A percentile compares a stretch with the other conserved stretches of the same genome.
Conservation (phyloP, 352 stramenopile species). For the Phytopythium montanum region DNA sequence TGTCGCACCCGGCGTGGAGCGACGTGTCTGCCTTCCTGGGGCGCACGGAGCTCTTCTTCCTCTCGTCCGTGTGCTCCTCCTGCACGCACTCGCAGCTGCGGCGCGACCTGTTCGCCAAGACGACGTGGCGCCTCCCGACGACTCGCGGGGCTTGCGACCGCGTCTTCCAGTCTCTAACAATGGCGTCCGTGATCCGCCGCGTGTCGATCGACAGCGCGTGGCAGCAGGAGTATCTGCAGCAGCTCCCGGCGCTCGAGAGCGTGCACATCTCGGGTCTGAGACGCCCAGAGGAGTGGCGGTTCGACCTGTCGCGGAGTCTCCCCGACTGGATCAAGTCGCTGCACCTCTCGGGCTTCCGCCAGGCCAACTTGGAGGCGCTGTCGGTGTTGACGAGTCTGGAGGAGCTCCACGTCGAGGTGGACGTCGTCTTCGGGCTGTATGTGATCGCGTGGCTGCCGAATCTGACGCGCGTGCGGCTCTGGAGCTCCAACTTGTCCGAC, state of each 20-base stretch:
- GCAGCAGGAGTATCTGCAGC: slow-evolving; percentile 1
- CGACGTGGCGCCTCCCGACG: slow-evolving; percentile 4
- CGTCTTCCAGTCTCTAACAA: slow-evolving; percentile 2
- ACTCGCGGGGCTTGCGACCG: neutral
- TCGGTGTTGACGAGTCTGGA: neutral
- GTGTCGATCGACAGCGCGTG: neutral
- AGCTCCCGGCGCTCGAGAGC: slow-evolving; percentile 1
- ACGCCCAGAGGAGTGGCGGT: too few relatives aligned
- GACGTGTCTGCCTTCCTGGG: slow-evolving; percentile 1
- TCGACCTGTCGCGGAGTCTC: neutral
- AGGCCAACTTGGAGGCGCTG: neutral
- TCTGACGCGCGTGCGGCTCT: neutral
- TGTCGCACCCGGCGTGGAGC: slow-evolving; percentile 1
- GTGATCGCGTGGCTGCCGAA: neutral
- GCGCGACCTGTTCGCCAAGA: neutral
- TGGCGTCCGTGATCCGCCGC: neutral
- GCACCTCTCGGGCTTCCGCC: neutral
- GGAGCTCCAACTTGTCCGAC: neutral
- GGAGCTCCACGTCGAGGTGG: slow-evolving; percentile 3
- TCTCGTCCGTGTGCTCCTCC: neutral
- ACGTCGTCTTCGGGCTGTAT: neutral
- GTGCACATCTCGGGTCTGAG: neutral
- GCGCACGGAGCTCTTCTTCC: slow-evolving; percentile 6
- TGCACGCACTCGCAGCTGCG: slow-evolving; percentile 1
- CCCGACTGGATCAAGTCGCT: neutral